These are phyloP conservation scores for Xerocomus potaroensis DNA, from an alignment of 768 basidiomycete genomes.

Conservation along the genomic window DNA sequence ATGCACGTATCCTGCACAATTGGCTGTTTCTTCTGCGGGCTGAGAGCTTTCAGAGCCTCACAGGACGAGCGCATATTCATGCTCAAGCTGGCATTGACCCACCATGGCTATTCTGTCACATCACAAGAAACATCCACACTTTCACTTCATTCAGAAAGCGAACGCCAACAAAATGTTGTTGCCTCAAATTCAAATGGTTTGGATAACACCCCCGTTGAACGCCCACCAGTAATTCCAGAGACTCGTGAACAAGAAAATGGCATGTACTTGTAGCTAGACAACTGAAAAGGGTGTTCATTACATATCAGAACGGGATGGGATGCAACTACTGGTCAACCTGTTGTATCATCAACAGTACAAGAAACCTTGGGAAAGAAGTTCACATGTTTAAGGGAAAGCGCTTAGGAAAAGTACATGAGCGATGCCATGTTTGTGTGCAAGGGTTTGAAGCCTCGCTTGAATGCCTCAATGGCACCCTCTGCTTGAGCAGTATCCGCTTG, in stretches of 20 bases:
- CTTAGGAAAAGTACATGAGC: slow-evolving; percentile 58
- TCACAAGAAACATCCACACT: slow-evolving; percentile 8
- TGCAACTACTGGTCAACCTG: too few relatives aligned
- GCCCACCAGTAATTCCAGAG: background rate
- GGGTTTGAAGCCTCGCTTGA: slow-evolving; percentile 51
- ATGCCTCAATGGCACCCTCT: slow-evolving; percentile 43
- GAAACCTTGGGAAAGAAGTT: background rate
- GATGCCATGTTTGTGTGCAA: slow-evolving; percentile 47
- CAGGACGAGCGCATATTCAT: slow-evolving; percentile 75
- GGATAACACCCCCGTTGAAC: slow-evolving; percentile 3
- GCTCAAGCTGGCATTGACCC: slow-evolving; percentile 56
- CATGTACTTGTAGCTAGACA: slow-evolving; percentile 24
- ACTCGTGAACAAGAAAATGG: slow-evolving; percentile 14
- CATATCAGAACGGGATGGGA: too few relatives aligned
- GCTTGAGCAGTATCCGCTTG: slow-evolving; percentile 39
- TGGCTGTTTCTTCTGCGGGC: slow-evolving; percentile 2
- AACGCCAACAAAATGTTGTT: too few relatives aligned
- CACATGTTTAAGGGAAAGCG: background rate
- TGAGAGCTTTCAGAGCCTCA: slow-evolving; percentile 50
- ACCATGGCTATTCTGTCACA: slow-evolving; percentile 53
- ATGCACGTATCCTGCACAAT: slow-evolving; percentile 49
- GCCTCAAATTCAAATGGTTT: slow-evolving; percentile 14
- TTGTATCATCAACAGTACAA: too few relatives aligned
- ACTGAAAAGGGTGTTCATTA: background rate
- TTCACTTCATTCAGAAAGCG: background rate